Evolutionary conservation across 352 stramenopile genomes (phyloP), one percentile per base, ranked within the genome.

Genomic region (Globisporangium nodosum): DNA sequence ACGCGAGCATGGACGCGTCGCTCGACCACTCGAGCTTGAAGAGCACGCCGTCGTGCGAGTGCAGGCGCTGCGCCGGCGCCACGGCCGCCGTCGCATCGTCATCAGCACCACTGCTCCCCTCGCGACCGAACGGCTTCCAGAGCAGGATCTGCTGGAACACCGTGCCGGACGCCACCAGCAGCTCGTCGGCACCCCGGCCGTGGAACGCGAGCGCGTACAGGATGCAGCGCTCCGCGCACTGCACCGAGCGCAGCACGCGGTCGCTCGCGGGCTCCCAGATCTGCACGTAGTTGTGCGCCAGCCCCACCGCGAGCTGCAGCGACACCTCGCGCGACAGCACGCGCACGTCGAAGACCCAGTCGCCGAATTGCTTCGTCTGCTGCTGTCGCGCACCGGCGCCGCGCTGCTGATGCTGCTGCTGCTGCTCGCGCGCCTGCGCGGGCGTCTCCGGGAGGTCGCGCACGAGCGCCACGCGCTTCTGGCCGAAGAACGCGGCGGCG

Each of bases 141-240:
- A 96, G 56, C 54, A 96, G 63, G 52, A 96, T 88, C 46, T 93
- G 81, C 67, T 94, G 86, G 56, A 92, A 94, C 5, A 96, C 85
- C 0, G 86, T 96, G 21, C 86, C 86, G 0, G 86, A 87, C 37
- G 86, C 86, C 24, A 94, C 80, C 6, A 91, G 53, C 20, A 96
- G 70, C 20, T 85, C 66, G 13, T 80, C 67, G 13, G 73, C 21
- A 3, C 56, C 64, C 30, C 86, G 78, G n/a, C 86, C 84, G 52
- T 93, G 71, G 59, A 95, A 90, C 20, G 78, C 69, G 6, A 95
- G 71, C 43, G 86, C 72, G 62, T 94, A 96, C 56, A 96, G 61
- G 60, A 93, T 93, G 53, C 84, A 92, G 0, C 84, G 81, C 61
- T 90, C 85, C 9, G 78, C 73, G 63, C 86, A 91, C 53, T 90